Conservation (phyloP, 106 monocot species). For the Dioscorea alata region DNA sequence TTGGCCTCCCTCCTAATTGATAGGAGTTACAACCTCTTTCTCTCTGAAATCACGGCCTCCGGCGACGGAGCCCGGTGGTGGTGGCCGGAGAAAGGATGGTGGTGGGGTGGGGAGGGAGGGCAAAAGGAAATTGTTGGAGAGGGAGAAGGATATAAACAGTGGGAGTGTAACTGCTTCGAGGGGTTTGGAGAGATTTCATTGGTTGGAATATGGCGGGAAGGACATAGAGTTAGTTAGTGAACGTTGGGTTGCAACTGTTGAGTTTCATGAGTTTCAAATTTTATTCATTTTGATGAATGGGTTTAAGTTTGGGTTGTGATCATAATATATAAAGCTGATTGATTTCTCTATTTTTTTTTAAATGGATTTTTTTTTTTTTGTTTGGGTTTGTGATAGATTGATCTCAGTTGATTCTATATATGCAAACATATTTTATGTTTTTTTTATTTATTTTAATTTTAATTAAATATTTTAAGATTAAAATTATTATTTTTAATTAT, state of each 20-base stretch:
- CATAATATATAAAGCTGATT: too few relatives aligned
- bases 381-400: too few relatives aligned
- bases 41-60: neutral
- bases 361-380: too few relatives aligned
- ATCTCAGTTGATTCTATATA: too few relatives aligned
- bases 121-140: neutral
- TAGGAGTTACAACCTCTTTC: neutral
- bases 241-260: slow-evolving; percentile 1
- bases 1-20: neutral
- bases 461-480: too few relatives aligned
- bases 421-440: too few relatives aligned
- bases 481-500: too few relatives aligned
- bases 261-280: neutral
- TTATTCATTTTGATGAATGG: neutral
- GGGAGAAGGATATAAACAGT: neutral
- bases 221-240: neutral
- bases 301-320: too few relatives aligned
- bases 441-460: too few relatives aligned
- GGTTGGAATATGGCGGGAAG: slow-evolving; percentile 1
- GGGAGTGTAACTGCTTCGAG: neutral
- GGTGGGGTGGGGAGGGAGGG: neutral
- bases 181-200: neutral
- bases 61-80: neutral
- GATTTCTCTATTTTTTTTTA: too few relatives aligned
- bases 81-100: neutral